Conservation (phyloP, 2,329 filamentous ascomycete genomes). For the Hymenoscyphus linearis region DNA sequence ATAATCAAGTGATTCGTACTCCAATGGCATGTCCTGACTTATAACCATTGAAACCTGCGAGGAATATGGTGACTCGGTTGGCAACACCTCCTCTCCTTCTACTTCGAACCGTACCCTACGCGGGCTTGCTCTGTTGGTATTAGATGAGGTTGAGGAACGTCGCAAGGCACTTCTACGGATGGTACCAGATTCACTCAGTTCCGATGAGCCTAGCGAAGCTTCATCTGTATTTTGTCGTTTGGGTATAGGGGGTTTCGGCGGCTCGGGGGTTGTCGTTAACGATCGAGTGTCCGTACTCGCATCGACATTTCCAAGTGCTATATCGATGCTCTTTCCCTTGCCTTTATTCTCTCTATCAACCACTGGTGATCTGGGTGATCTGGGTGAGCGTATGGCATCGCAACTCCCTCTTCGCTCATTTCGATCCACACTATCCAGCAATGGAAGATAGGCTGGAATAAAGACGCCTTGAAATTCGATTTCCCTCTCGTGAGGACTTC, state of each 20-base stretch:
- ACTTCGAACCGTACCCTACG: constrained; percentile 59
- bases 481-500: constrained; percentile 50
- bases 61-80: constrained; percentile 47
- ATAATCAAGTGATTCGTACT: constrained; percentile 11
- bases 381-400: constrained; percentile 10
- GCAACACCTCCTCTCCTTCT: constrained; percentile 54
- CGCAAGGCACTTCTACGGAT: constrained; percentile 52
- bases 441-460: constrained; percentile 56
- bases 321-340: constrained; percentile 18
- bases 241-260: constrained; percentile 21
- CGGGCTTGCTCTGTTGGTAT: constrained; percentile 43
- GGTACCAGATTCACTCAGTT: constrained; percentile 44
- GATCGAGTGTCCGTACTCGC: constrained; percentile 23
- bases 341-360: background rate
- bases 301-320: constrained; percentile 16
- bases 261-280: constrained; percentile 21
- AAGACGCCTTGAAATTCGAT: constrained; percentile 58
- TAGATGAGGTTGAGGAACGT: constrained; percentile 45
- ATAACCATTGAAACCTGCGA: constrained; percentile 8
- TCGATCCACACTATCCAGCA: constrained; percentile 44
- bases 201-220: constrained; percentile 42
- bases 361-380: constrained; percentile 4
- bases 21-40: constrained; percentile 13
- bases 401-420: constrained; percentile 24
- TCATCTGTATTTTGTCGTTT: constrained; percentile 31